A percentile compares a stretch with the other conserved stretches of the same genome.
Conservation (phyloP, 2,329 filamentous ascomycete genomes). For the Harringtonia lauricola region DNA sequence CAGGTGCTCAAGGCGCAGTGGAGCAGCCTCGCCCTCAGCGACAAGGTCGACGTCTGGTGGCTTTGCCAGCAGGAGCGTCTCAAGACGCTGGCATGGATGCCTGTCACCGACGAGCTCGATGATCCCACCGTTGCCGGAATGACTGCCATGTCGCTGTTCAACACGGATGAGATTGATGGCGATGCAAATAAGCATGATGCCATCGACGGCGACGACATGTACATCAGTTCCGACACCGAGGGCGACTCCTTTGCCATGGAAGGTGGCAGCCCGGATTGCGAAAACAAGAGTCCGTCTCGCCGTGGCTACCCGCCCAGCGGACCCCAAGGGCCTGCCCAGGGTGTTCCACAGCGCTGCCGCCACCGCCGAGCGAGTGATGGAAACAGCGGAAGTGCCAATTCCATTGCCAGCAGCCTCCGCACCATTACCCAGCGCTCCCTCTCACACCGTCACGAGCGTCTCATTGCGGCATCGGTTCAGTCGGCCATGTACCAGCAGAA, state of each 20-base stretch:
- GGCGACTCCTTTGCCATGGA: too few species aligned
- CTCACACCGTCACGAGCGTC: constrained; percentile 3
- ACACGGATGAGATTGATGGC: constrained; percentile 13
- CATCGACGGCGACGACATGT: constrained; percentile 1
- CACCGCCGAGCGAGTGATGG: neutral
- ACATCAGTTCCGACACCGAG: neutral
- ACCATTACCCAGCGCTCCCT: neutral
- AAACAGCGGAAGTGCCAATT: too few species aligned
- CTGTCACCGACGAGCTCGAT: too few species aligned
- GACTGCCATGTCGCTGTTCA: too few species aligned
- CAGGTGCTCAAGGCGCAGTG: constrained; percentile 35
- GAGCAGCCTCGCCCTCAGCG: constrained; percentile 21
- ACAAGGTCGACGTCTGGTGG: constrained; percentile 26
- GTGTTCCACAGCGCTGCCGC: neutral
- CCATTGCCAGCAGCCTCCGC: neutral
- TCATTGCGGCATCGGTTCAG: constrained; percentile 9
- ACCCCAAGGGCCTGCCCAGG: neutral
- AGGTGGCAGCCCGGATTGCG: too few species aligned
- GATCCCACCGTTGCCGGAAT: too few species aligned
- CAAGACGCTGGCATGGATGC: constrained; percentile 10
- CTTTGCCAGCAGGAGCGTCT: constrained; percentile 17
- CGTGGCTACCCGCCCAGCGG: neutral
- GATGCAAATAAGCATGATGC: constrained; percentile 4
- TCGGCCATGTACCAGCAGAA: constrained; percentile 12
- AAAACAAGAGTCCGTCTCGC: neutral